Evolutionary conservation across 129 eudicot species (phyloP).

Genomic region (Artemisia annua): DNA sequence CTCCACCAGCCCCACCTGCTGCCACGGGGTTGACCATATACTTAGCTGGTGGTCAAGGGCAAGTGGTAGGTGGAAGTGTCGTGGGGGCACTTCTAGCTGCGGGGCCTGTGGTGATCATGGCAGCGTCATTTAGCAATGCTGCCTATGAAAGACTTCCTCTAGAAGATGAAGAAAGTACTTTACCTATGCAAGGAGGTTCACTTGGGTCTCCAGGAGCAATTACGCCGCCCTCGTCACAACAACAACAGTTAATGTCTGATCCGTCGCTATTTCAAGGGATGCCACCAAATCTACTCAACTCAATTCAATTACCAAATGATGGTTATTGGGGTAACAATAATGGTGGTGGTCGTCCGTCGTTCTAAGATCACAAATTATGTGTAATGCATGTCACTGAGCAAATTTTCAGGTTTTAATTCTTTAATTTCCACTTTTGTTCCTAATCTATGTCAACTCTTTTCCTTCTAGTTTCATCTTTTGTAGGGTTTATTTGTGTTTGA

Average conservation of each 20-base stretch:
- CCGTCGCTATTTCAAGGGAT: constrained; percentile 57
- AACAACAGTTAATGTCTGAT: constrained; percentile 43
- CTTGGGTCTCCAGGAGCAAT: constrained; percentile 63
- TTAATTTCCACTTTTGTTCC: constrained; percentile 18
- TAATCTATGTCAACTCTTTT: constrained; percentile 17
- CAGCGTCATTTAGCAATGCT: constrained; percentile 79
- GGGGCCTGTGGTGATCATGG: constrained; percentile 82
- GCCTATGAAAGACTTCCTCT: constrained; percentile 80
- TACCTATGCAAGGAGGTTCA: constrained; percentile 51
- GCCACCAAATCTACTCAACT: constrained; percentile 61
- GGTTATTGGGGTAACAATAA: constrained; percentile 57
- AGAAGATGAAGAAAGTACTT: constrained; percentile 55
- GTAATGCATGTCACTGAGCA: constrained; percentile 16
- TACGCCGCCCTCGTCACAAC: constrained; percentile 36
- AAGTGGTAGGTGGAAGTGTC: constrained; percentile 79
- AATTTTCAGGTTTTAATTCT: constrained; percentile 33
- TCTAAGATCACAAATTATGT: constrained; percentile 23
- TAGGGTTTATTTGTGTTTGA: constrained; percentile 32
- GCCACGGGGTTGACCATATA: constrained; percentile 67
- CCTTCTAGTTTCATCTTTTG: constrained; percentile 8
- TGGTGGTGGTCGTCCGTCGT: constrained; percentile 49
- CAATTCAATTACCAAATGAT: constrained; percentile 58
- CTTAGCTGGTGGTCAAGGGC: constrained; percentile 85
- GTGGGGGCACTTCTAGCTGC: constrained; percentile 67
- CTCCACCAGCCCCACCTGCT: constrained; percentile 86